phyloP scores from a whole-genome alignment of 2,329 filamentous ascomycete species.

The Pleurostoma richardsiae region DNA sequence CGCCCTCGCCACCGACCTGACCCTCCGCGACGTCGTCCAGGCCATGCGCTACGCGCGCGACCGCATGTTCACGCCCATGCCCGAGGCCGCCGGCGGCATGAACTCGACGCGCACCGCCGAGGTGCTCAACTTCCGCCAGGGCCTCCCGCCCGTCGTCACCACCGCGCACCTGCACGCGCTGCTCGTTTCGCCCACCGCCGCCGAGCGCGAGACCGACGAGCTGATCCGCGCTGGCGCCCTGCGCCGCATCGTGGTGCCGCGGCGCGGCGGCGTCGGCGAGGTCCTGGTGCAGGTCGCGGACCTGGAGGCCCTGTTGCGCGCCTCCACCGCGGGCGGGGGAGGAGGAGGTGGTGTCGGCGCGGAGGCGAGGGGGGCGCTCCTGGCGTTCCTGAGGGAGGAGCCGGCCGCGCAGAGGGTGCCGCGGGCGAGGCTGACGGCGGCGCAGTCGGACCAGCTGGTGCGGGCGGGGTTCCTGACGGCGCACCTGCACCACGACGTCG shows the following conservation, averaged over 20 bases:
- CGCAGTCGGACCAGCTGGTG: constrained; percentile 54
- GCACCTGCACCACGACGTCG: constrained; percentile 25
- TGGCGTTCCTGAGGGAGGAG: constrained; percentile 43
- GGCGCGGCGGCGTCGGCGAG: constrained; percentile 57
- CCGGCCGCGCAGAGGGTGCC: constrained; percentile 32
- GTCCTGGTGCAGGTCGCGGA: constrained; percentile 55
- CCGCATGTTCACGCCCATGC: constrained; percentile 61
- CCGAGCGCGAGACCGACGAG: constrained; percentile 63
- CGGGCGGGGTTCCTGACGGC: constrained; percentile 62
- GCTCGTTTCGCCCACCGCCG: constrained; percentile 55
- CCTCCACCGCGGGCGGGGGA: constrained; percentile 10
- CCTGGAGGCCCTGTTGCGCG: constrained; percentile 43
- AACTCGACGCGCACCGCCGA: constrained; percentile 58
- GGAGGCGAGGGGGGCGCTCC: constrained; percentile 44
- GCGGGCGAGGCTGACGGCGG: constrained; percentile 26
- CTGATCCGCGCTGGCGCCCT: constrained; percentile 52
- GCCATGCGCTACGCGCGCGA: constrained; percentile 57
- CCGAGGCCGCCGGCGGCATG: constrained; percentile 54
- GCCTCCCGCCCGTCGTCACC: constrained; percentile 60
- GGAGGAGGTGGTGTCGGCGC: constrained; percentile 23
- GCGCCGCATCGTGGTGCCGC: constrained; percentile 58
- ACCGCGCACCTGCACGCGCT: constrained; percentile 62
- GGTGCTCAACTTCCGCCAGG: constrained; percentile 54
- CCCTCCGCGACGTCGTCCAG: constrained; percentile 57
- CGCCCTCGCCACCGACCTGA: constrained; percentile 49